Conservation (phyloP, 2,329 filamentous ascomycete species). For the Calonectria pseudoreteaudii region DNA sequence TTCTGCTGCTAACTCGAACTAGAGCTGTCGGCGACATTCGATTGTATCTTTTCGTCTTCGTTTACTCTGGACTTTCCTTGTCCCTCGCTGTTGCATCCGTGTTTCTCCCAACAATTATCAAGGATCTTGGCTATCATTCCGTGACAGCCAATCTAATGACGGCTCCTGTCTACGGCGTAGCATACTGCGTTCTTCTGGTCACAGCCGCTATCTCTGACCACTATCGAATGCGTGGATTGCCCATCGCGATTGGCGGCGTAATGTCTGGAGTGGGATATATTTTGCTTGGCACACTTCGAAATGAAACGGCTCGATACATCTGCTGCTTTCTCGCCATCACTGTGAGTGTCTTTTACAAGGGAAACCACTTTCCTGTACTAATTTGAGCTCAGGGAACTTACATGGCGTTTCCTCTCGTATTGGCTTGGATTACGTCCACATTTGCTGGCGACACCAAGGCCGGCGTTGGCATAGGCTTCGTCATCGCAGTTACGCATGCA, state of each 20-base stretch:
- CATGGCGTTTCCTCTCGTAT: slow-evolving; percentile 33
- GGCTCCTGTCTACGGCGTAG: slow-evolving; percentile 23
- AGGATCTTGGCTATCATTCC: slow-evolving; percentile 31
- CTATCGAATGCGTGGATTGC: slow-evolving; percentile 19
- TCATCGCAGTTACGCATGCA: slow-evolving; percentile 31
- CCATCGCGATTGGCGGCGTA: slow-evolving; percentile 21
- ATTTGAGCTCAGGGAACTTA: slow-evolving; percentile 18
- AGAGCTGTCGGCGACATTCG: slow-evolving; percentile 25
- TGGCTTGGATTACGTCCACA: slow-evolving; percentile 32
- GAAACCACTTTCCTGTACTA: not conserved
- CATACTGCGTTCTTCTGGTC: slow-evolving; percentile 18
- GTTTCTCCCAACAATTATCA: slow-evolving; percentile 30
- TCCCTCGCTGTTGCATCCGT: slow-evolving; percentile 30
- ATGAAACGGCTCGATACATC: slow-evolving; percentile 20
- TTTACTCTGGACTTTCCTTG: slow-evolving; percentile 29
- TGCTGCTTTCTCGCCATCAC: slow-evolving; percentile 28
- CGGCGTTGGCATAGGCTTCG: slow-evolving; percentile 31
- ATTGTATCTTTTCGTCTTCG: slow-evolving; percentile 28
- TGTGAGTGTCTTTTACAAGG: not conserved
- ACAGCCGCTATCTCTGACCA: slow-evolving; percentile 26
- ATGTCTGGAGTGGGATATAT: slow-evolving; percentile 29
- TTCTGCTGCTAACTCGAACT: not conserved
- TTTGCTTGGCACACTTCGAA: slow-evolving; percentile 19
- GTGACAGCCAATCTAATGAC: slow-evolving; percentile 32
- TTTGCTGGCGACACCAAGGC: slow-evolving; percentile 34